Evolutionary conservation across 2,329 filamentous ascomycete genomes (phyloP).

Genomic region (Chrysoporthe puriensis): DNA sequence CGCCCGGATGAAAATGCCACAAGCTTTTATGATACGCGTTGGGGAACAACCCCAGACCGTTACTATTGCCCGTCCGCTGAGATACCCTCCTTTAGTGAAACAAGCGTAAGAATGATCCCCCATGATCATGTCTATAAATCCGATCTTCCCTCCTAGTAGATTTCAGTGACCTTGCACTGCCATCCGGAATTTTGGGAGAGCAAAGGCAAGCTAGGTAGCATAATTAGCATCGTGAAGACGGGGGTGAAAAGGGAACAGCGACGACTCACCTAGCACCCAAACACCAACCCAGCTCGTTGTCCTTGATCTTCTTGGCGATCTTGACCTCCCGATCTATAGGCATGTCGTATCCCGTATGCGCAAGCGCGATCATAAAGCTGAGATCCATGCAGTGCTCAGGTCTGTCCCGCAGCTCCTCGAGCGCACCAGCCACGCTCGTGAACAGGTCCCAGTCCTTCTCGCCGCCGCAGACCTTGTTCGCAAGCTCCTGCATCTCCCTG

Average conservation of each 20-base stretch:
- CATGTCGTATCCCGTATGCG: slow-evolving; percentile 98
- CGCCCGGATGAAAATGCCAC: slow-evolving; percentile 15
- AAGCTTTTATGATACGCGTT: slow-evolving; percentile 8
- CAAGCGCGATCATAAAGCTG: slow-evolving; percentile 91
- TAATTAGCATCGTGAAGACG: slow-evolving; percentile 12
- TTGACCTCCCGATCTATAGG: slow-evolving; percentile 93
- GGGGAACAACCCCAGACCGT: neutral
- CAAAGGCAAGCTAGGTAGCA: slow-evolving; percentile 70
- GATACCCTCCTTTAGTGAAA: slow-evolving; percentile 2
- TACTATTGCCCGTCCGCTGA: slow-evolving; percentile 2
- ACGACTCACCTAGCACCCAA: slow-evolving; percentile 83
- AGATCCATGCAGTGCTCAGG: slow-evolving; percentile 94
- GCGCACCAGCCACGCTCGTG: slow-evolving; percentile 71
- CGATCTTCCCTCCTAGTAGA: slow-evolving; percentile 53
- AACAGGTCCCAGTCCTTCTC: slow-evolving; percentile 81
- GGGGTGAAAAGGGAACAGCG: neutral
- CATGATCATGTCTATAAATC: slow-evolving; percentile 28
- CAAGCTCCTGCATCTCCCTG: slow-evolving; percentile 83
- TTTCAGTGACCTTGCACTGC: slow-evolving; percentile 82
- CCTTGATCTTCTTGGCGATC: slow-evolving; percentile 98
- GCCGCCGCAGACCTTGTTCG: slow-evolving; percentile 82
- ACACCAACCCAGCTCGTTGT: slow-evolving; percentile 97
- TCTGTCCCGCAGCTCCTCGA: slow-evolving; percentile 78
- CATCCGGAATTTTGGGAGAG: slow-evolving; percentile 82
- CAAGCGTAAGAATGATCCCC: slow-evolving; percentile 25